These are phyloP conservation scores for Aphanomyces cochlioides DNA, from an alignment of 352 stramenopile species.

Conservation along the genomic window DNA sequence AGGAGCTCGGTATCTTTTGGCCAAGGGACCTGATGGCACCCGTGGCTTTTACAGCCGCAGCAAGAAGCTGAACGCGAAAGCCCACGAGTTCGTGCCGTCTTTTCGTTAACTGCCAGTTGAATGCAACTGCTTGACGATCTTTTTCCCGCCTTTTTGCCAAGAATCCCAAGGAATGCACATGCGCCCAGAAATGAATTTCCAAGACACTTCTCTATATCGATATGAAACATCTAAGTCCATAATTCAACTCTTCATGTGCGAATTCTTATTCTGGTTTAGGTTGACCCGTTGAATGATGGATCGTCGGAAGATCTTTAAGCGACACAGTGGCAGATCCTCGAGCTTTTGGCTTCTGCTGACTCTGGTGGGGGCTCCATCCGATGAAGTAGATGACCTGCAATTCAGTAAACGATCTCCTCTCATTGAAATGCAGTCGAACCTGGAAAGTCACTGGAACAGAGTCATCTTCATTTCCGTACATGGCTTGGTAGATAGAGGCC, in stretches of 20 bases:
- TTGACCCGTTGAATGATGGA: conserved; percentile 1
- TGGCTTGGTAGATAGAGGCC: conserved; percentile 93
- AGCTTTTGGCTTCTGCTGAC: conserved; percentile 89
- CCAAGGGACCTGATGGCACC: conserved; percentile 28
- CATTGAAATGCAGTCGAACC: conserved; percentile 32
- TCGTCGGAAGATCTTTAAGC: conserved; percentile 62
- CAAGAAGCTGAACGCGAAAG: conserved; percentile 27
- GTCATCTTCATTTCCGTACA: conserved; percentile 85
- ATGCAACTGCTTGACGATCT: too few relatives aligned
- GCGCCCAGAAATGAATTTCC: neutral
- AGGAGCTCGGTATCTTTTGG: conserved; percentile 21
- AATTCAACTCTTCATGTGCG: neutral
- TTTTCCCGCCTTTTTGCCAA: too few relatives aligned
- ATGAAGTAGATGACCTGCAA: conserved; percentile 94
- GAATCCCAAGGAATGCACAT: too few relatives aligned
- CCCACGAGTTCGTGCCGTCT: conserved; percentile 27
- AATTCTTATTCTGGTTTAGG: neutral
- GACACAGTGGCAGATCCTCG: conserved; percentile 74
- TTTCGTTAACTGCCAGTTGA: conserved; percentile 3
- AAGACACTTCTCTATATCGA: neutral
- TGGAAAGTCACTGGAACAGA: conserved; percentile 94
- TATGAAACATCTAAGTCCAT: too few relatives aligned
- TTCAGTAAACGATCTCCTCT: neutral
- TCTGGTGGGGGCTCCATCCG: conserved; percentile 94
- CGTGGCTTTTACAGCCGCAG: conserved; percentile 30